phyloP scores from a whole-genome alignment of 2,329 filamentous ascomycete species.

The Penicillium sp. region DNA sequence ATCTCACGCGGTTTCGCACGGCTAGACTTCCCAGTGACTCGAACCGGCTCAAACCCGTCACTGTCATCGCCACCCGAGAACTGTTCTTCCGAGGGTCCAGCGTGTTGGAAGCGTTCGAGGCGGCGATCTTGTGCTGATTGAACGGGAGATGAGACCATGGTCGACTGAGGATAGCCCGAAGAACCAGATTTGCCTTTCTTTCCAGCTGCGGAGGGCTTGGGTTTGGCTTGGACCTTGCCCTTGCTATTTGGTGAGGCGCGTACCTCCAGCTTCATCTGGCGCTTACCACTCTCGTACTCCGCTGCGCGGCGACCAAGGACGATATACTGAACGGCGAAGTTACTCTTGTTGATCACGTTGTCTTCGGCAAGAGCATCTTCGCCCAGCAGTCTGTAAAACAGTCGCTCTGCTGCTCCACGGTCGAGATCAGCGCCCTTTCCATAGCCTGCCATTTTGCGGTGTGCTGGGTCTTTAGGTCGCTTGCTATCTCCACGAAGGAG shows the following conservation, averaged over 20 bases:
- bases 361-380: constrained; percentile 74
- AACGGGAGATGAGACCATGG: constrained; percentile 67
- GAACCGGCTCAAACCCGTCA: constrained; percentile 47
- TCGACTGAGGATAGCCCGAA: constrained; percentile 60
- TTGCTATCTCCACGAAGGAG: constrained; percentile 72
- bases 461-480: constrained; percentile 54
- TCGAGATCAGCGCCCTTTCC: constrained; percentile 71
- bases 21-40: constrained; percentile 34
- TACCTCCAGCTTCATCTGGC: constrained; percentile 55
- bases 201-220: constrained; percentile 22
- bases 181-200: constrained; percentile 37
- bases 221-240: constrained; percentile 25
- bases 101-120: constrained; percentile 29
- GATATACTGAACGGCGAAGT: constrained; percentile 73
- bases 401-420: constrained; percentile 74
- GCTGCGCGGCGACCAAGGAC: constrained; percentile 45
- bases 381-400: constrained; percentile 75
- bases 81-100: constrained; percentile 22
- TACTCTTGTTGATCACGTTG: constrained; percentile 63
- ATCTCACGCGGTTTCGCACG: constrained; percentile 30
- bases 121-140: constrained; percentile 47
- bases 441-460: constrained; percentile 59
- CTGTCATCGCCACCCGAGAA: constrained; percentile 41
- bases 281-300: constrained; percentile 49
- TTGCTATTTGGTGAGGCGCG: constrained; percentile 50